Percentiles rank a stretch among this genome's conserved stretches.
These are phyloP conservation scores for Phellinidium pouzarii DNA, from an alignment of 1,284 basidiomycete genomes.

Conservation along the genomic window DNA sequence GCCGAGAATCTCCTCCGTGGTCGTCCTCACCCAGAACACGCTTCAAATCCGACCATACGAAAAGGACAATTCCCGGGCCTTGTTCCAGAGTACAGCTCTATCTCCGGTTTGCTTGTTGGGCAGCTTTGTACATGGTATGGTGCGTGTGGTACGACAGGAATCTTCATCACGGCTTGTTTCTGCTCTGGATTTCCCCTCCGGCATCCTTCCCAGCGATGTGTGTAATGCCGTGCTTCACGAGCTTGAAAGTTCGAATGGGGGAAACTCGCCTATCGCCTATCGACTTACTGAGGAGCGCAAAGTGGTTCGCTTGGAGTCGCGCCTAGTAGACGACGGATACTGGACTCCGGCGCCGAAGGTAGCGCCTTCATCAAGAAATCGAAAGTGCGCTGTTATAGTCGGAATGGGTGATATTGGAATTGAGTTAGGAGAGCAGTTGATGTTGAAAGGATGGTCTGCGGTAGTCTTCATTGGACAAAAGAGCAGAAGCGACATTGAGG, in stretches of 20 bases:
- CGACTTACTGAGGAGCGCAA: background rate
- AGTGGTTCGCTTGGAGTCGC: constrained; percentile 3
- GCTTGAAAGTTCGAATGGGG: background rate
- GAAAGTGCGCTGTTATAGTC: constrained; percentile 25
- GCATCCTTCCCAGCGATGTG: background rate
- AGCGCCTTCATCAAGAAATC: background rate
- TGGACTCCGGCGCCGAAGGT: background rate
- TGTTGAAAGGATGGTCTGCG: constrained; percentile 14
- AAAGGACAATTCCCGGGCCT: background rate
- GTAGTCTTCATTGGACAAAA: constrained; percentile 8
- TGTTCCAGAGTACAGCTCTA: background rate
- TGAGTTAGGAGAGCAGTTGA: constrained; percentile 23
- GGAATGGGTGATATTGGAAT: constrained; percentile 29
- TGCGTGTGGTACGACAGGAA: constrained; percentile 12
- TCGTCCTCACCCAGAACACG: constrained; percentile 2
- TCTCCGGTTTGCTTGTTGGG: constrained; percentile 2
- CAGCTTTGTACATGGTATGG: constrained; percentile 10
- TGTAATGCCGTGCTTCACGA: constrained; percentile 1
- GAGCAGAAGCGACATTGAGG: constrained; percentile 5
- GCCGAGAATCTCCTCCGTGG: background rate
- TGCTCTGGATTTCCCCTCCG: background rate
- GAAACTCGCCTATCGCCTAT: constrained; percentile 7
- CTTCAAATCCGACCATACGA: constrained; percentile 3
- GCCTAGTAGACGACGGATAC: constrained; percentile 9
- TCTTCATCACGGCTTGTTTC: background rate